phyloP scores from a whole-genome alignment of 2,329 filamentous ascomycete species.

The Colletotrichum paranaense region DNA sequence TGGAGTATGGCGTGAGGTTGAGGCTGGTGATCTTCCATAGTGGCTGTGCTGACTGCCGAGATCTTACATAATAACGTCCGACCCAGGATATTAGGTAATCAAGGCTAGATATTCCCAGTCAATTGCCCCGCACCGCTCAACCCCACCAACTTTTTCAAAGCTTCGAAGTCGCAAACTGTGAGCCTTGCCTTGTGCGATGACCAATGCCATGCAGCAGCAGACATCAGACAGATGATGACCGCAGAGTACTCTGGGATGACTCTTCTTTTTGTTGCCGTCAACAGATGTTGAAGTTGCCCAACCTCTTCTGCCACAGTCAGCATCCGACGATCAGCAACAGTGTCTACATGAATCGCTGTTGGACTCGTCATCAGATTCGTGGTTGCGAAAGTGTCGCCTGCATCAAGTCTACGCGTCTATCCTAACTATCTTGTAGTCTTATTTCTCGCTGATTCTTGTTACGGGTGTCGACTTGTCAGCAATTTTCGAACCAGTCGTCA shows the following conservation, averaged over 20 bases:
- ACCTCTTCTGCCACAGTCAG: not conserved
- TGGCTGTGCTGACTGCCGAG: not conserved
- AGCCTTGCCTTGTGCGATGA: not conserved
- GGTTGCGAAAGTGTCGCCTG: not conserved
- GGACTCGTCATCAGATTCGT: slow-evolving; percentile 30
- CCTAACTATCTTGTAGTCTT: not conserved
- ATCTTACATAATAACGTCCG: not conserved
- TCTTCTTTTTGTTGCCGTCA: not conserved
- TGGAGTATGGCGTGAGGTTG: not conserved
- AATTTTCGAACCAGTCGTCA: not conserved
- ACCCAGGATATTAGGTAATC: not conserved
- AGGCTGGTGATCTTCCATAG: not conserved
- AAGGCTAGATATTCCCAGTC: not conserved
- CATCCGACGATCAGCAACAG: not conserved
- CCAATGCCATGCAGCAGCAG: not conserved
- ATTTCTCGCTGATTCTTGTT: too few species aligned
- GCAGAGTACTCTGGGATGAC: not conserved
- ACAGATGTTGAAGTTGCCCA: not conserved
- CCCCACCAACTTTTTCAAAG: not conserved
- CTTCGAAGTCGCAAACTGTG: not conserved
- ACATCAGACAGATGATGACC: too few species aligned
- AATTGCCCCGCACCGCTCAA: not conserved
- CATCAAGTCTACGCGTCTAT: slow-evolving; percentile 12
- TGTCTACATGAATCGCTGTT: not conserved
- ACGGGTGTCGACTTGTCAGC: not conserved